Base-by-base conservation (phyloP, 83 land plant genomes). In the Picea abies region DNA sequence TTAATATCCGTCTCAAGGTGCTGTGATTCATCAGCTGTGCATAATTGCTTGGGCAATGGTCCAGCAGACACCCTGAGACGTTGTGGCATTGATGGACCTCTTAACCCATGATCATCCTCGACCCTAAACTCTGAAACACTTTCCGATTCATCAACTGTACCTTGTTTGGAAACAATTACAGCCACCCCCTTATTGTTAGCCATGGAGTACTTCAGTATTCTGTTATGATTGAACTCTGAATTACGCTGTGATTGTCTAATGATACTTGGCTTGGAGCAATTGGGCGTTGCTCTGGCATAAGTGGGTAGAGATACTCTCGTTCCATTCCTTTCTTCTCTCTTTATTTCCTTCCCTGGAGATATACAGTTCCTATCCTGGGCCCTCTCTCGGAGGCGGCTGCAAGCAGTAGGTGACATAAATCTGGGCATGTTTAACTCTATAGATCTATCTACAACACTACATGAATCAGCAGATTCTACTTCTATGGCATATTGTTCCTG, bases 351-450 rank as follows among this genome's bases (percentile, higher is more conserved):
- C 64, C 85, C 17, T 26, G 19, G 44, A 29, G 60, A 44, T 63
- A 62, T 69, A 10, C 5, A 44, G 49, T 81, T 62, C 16, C 4
- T 17, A 41, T 65, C 83, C n/a, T 80, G 80, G 49, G 86, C 68
- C 62, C 44, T 79, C 65, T 76, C 82, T 78, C 93, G 88, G 66
- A 86, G 79, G 20, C 92, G 86, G 82, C 92, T 91, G 22, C 92
- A 90, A 47, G 83, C 87, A 12, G 96, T 93, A 7, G 94, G 86
- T 12, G 85, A 83, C 96, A 93, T 93, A 85, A 93, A 93, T 63
- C 94, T 86, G 56, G 96, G 96, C 64, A 81, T 15, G 29, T 29
- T 79, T 79, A 19, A 81, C 63, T 29, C 79, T 1, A 60, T 60
- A 14, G 58, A 26, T 20, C 80, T 85, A 20, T 83, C 71, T 22